Percentiles rank a stretch among this genome's conserved stretches.
Evolutionary conservation across 208 protist species (phyloP).

Genomic region (Crithidia thermophila): DNA sequence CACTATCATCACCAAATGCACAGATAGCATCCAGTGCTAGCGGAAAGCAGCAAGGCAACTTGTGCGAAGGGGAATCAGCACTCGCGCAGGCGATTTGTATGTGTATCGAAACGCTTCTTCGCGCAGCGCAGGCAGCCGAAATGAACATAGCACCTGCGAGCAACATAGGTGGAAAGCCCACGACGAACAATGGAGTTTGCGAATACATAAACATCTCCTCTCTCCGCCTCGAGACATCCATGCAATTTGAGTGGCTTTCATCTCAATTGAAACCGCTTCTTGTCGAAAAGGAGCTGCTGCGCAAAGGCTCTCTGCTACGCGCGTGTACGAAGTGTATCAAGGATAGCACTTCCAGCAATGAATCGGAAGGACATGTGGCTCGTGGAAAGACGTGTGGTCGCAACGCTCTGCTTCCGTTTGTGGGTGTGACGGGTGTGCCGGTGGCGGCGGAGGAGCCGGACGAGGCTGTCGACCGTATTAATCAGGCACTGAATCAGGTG

Average conservation of each 20-base stretch:
- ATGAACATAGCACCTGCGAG: background rate
- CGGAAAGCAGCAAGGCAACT: too few relatives aligned
- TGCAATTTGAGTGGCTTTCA: background rate
- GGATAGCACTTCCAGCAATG: background rate
- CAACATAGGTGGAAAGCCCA: background rate
- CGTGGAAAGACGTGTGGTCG: background rate
- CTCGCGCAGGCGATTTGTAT: too few relatives aligned
- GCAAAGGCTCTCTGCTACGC: background rate
- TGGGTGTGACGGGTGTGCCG: constrained; percentile 4
- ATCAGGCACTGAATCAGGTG: constrained; percentile 28
- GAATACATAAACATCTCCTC: too few relatives aligned
- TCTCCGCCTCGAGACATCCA: background rate
- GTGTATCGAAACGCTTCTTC: too few relatives aligned
- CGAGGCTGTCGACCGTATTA: constrained; percentile 14
- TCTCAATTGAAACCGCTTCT: too few relatives aligned
- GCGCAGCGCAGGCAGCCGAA: too few relatives aligned
- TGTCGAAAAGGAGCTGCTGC: background rate
- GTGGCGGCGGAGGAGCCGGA: background rate
- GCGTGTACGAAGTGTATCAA: background rate
- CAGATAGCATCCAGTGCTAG: too few relatives aligned
- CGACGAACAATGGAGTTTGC: too few relatives aligned
- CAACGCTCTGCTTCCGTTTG: too few relatives aligned
- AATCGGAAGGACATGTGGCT: too few relatives aligned
- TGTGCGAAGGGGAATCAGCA: too few relatives aligned
- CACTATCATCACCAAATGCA: too few relatives aligned